Evolutionary conservation across 768 basidiomycete genomes (phyloP).

Genomic region (Boletus rufocinnamomeus): DNA sequence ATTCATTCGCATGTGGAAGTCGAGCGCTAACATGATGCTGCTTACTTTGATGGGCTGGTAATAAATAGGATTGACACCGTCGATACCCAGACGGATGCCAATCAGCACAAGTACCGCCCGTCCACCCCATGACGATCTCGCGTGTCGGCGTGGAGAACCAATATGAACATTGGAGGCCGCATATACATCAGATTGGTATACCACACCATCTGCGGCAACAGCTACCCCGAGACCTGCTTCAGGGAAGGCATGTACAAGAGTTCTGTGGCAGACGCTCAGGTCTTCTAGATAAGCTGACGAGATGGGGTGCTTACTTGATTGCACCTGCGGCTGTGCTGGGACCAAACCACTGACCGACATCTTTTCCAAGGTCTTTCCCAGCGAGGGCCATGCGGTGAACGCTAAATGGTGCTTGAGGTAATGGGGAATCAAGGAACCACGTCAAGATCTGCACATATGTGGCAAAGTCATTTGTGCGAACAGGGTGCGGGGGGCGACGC

Average conservation of each 20-base stretch:
- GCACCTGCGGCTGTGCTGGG: conserved; percentile 97
- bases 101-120: conserved; percentile 85
- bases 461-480: conserved; percentile 67
- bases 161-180: conserved; percentile 57
- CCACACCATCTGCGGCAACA: conserved; percentile 76
- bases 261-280: conserved; percentile 43
- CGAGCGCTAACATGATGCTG: not conserved
- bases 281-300: not conserved
- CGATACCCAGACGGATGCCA: conserved; percentile 84
- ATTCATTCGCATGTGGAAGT: not conserved
- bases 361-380: conserved; percentile 92
- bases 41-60: conserved; percentile 79
- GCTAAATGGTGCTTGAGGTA: conserved; percentile 83
- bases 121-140: conserved; percentile 65
- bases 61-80: conserved; percentile 95
- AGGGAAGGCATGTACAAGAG: conserved; percentile 76
- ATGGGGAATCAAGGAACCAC: conserved; percentile 94
- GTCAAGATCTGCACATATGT: conserved; percentile 89
- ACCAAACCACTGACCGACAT: conserved; percentile 97
- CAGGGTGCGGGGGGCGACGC: conserved; percentile 68
- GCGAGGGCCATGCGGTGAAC: conserved; percentile 96
- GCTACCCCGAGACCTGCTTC: conserved; percentile 80
- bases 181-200: conserved; percentile 87
- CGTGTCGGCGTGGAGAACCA: conserved; percentile 34
- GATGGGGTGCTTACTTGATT: conserved; percentile 62